Base-by-base conservation (phyloP, 23 red algal species). In the Cyanidioschyzon merolae region DNA sequence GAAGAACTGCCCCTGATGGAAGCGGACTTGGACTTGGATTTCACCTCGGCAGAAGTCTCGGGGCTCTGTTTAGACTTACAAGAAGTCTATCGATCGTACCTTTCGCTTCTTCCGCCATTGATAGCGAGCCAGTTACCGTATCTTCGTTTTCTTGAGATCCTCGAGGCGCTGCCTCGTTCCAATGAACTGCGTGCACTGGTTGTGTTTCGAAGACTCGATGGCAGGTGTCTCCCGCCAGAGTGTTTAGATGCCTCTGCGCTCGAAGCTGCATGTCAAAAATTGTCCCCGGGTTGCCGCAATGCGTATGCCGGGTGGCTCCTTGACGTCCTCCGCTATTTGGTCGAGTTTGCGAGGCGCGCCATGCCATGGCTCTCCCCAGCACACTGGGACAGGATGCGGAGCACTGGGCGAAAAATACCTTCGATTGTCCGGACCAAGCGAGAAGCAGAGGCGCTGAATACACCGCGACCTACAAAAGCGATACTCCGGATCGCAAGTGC, bases 11-110 rank as follows among this genome's bases (percentile, higher is more conserved):
- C 32, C 3, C 30, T 71, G 3, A 7, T 17, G 30, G 16, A 32
- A 25, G 12, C 21, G 63, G 63, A 71, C 63, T 7, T 71, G 63
- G n/a, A 25, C 12, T 12, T 35, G 12, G 63, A 71, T 27, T 71
- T 71, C 30, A 12, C 63, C 12, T 3, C n/a, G 12, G 63, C 32
- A 7, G 63, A 71, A 35, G 63, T 32, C n/a, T 3, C 21, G 12
- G 63, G 63, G 29, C 63, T 71, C 7, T 71, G 63, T 71, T 27
- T 71, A 7, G 63, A 71, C 30, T 27, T 71, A 27, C 63, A 71
- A 35, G 3, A 35, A 35, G 3, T 32, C 12, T 71, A 71, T 27
- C 63, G 63, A 7, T 7, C 32, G 16, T 71, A 32, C 30, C 16
- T 71, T 7, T 17, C 3, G 12, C n/a, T 32, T 27, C n/a, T 71